These are phyloP conservation scores for Hypoxylon sp. DNA, from an alignment of 2,329 filamentous ascomycete genomes.

Conservation along the genomic window DNA sequence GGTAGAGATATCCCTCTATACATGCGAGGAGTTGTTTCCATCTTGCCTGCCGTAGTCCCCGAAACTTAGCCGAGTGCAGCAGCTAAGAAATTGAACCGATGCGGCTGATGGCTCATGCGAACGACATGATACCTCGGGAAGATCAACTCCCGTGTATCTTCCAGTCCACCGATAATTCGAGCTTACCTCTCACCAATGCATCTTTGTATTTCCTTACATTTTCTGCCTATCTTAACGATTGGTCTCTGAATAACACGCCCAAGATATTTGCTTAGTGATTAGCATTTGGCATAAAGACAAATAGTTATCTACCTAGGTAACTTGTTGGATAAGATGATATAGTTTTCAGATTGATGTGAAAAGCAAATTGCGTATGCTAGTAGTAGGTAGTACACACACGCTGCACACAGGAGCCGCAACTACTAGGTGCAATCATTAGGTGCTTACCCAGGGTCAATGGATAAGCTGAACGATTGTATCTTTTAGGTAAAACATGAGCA, in stretches of 20 bases:
- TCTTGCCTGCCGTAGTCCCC: not conserved
- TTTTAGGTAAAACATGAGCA: too few relatives aligned
- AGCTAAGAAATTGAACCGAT: constrained; percentile 9
- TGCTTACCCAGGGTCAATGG: too few relatives aligned
- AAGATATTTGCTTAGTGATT: too few relatives aligned
- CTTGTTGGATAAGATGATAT: not conserved
- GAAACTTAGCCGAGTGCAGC: constrained; percentile 1
- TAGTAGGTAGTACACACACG: too few relatives aligned
- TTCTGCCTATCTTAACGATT: not conserved
- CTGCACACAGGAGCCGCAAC: too few relatives aligned
- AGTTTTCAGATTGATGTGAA: not conserved
- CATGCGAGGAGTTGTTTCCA: not conserved
- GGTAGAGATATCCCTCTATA: not conserved
- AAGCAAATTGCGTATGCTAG: not conserved
- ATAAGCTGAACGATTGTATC: too few relatives aligned
- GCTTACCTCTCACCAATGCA: not conserved
- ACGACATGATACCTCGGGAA: not conserved
- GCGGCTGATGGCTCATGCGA: constrained; percentile 26
- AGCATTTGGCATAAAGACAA: not conserved
- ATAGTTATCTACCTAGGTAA: not conserved
- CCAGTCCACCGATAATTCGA: not conserved
- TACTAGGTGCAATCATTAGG: not conserved
- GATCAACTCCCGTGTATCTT: not conserved
- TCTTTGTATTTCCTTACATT: not conserved
- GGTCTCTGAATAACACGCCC: too few relatives aligned